A percentile compares a stretch with the other conserved stretches of the same genome.
These are phyloP conservation scores for Polytrichum commune DNA, from an alignment of 225 moss, liverwort and hornwort genomes.

Conservation along the genomic window DNA sequence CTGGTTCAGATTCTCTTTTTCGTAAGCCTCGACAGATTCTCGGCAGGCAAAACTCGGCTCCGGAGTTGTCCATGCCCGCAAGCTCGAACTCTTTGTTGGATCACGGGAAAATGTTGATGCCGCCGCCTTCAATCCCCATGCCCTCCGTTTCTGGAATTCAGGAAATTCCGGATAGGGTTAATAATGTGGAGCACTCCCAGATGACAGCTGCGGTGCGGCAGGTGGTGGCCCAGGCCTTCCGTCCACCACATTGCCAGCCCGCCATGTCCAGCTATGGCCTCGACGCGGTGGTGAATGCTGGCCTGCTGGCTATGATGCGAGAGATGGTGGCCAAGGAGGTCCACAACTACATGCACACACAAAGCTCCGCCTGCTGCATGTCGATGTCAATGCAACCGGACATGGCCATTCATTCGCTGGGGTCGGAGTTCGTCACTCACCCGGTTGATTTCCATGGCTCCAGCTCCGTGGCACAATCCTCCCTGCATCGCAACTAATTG, in stretches of 20 bases:
- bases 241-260: conserved; percentile 7
- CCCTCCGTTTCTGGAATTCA: not conserved
- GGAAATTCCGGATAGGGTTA: not conserved
- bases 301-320: conserved; percentile 48
- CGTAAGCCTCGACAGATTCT: conserved; percentile 11
- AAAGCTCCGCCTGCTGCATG: conserved; percentile 25
- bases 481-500: not conserved
- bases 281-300: conserved; percentile 49
- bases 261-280: conserved; percentile 28
- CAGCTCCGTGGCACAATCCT: conserved; percentile 3
- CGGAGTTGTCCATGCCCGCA: conserved; percentile 1
- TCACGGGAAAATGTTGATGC: conserved; percentile 3
- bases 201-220: conserved; percentile 47
- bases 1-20: conserved; percentile 14
- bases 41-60: conserved; percentile 7
- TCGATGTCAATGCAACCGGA: conserved; percentile 23
- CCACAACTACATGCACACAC: conserved; percentile 36
- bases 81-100: not conserved
- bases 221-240: conserved; percentile 45
- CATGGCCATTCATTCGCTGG: conserved; percentile 35
- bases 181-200: conserved; percentile 19
- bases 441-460: conserved; percentile 39
- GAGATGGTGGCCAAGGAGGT: conserved; percentile 67
- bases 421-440: conserved; percentile 42
- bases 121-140: conserved; percentile 1